Conservation (phyloP, 495 filamentous ascomycete species). For the Rostrohypoxylon terebratum region DNA sequence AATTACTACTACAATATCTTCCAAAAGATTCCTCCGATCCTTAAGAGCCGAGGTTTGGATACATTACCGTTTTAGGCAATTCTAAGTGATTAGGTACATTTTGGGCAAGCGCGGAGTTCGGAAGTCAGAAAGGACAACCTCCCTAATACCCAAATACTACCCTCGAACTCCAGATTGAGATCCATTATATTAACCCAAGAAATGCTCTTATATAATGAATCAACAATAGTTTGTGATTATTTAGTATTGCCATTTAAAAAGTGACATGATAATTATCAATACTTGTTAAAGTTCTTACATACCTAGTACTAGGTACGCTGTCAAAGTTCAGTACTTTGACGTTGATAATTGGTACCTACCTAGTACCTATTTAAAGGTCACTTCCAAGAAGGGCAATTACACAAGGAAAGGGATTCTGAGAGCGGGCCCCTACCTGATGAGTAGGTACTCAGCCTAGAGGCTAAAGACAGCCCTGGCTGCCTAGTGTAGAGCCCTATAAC, state of each 20-base stretch:
- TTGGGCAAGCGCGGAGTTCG: neutral
- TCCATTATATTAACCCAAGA: neutral
- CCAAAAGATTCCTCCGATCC: slow-evolving; percentile 1
- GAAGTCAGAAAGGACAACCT: neutral
- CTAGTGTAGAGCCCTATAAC: too few species aligned
- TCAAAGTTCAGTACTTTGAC: too few species aligned
- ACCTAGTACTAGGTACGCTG: too few species aligned
- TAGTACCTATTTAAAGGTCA: too few species aligned
- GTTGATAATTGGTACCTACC: too few species aligned
- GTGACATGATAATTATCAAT: neutral
- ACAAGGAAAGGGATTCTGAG: too few species aligned
- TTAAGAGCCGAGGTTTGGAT: neutral
- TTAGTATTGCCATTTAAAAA: neutral
- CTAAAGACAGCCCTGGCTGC: too few species aligned
- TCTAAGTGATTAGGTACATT: neutral
- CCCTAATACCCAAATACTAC: neutral
- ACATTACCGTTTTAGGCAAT: neutral
- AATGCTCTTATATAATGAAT: neutral
- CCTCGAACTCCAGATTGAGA: neutral
- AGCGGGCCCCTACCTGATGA: too few species aligned
- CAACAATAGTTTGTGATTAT: neutral
- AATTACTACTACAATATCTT: neutral
- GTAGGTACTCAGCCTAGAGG: too few species aligned
- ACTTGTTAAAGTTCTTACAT: neutral
- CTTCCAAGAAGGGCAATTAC: too few species aligned